Evolutionary conservation across 805 yeast genomes (phyloP).

Genomic region (Ogataea thermomethanolica): DNA sequence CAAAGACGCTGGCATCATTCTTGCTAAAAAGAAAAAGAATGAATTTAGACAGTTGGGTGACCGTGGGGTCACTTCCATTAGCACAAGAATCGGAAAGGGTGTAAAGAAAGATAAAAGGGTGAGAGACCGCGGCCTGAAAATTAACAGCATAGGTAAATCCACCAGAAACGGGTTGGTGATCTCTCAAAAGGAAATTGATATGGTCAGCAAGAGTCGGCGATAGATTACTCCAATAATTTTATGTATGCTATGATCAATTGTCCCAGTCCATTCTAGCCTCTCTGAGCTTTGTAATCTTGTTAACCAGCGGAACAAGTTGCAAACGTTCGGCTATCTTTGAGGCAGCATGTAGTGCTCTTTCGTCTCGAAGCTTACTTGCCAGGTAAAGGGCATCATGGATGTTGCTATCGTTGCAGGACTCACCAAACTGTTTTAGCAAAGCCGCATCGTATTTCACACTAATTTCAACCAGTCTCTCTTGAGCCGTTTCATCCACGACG

Average conservation of each 20-base stretch:
- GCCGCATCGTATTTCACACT: constrained; percentile 69
- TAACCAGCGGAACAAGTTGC: constrained; percentile 49
- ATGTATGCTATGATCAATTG: neutral
- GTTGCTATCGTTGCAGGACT: constrained; percentile 65
- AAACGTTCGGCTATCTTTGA: constrained; percentile 76
- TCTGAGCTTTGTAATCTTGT: constrained; percentile 50
- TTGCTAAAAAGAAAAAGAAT: constrained; percentile 68
- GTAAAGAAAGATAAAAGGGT: constrained; percentile 35
- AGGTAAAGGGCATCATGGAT: constrained; percentile 65
- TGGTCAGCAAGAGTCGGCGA: constrained; percentile 4
- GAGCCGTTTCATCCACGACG: constrained; percentile 33
- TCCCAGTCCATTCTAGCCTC: constrained; percentile 44
- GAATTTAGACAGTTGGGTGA: constrained; percentile 57
- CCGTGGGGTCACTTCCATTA: constrained; percentile 47
- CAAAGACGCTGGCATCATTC: constrained; percentile 83
- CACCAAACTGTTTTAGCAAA: constrained; percentile 69
- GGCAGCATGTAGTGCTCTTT: constrained; percentile 81
- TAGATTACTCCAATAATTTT: constrained; percentile 2
- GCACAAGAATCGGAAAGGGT: constrained; percentile 50
- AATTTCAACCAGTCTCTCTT: constrained; percentile 49
- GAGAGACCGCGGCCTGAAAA: constrained; percentile 77
- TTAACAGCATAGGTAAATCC: constrained; percentile 69
- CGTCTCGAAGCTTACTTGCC: constrained; percentile 66
- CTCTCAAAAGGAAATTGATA: constrained; percentile 62
- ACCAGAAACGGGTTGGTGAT: constrained; percentile 78